A percentile compares a stretch with the other conserved stretches of the same genome.
Evolutionary conservation across 2,329 filamentous ascomycete species (phyloP).

Genomic region (Aureobasidium leucospermi): DNA sequence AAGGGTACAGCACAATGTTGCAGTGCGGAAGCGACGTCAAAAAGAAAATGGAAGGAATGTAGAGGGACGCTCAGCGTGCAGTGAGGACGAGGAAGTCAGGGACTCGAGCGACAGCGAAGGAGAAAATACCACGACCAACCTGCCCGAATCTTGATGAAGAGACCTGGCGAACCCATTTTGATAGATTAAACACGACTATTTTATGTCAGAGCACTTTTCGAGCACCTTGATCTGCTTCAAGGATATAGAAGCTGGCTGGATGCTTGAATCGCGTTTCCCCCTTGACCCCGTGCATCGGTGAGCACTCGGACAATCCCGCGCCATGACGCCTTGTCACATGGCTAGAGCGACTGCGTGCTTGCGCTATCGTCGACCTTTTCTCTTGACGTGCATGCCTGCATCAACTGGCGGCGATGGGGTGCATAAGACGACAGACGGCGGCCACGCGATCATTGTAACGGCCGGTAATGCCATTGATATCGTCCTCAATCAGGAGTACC

Average conservation of each 20-base stretch:
- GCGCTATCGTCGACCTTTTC: conserved; percentile 3
- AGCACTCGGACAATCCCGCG: not conserved
- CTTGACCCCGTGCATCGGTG: conserved; percentile 4
- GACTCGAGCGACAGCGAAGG: not conserved
- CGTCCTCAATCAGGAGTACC: not conserved
- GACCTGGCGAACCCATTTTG: not conserved
- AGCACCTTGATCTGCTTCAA: conserved; percentile 3
- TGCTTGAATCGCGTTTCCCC: not conserved
- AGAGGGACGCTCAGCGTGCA: not conserved
- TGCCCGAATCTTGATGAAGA: not conserved
- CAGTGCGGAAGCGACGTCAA: not conserved
- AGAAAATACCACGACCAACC: not conserved
- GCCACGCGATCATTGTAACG: not conserved
- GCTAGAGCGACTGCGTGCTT: not conserved
- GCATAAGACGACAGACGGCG: not conserved
- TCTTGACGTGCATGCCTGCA: not conserved
- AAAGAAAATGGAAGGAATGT: conserved; percentile 4
- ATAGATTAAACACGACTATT: conserved; percentile 4
- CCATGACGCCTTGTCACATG: conserved; percentile 2
- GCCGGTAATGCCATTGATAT: not conserved
- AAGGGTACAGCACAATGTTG: not conserved
- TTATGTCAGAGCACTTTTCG: not conserved
- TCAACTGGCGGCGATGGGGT: conserved; percentile 3
- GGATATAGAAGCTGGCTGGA: not conserved
- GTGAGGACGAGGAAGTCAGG: not conserved